Evolutionary conservation across 129 eudicot species (phyloP).

Genomic region (Chrysanthemum seticuspe): DNA sequence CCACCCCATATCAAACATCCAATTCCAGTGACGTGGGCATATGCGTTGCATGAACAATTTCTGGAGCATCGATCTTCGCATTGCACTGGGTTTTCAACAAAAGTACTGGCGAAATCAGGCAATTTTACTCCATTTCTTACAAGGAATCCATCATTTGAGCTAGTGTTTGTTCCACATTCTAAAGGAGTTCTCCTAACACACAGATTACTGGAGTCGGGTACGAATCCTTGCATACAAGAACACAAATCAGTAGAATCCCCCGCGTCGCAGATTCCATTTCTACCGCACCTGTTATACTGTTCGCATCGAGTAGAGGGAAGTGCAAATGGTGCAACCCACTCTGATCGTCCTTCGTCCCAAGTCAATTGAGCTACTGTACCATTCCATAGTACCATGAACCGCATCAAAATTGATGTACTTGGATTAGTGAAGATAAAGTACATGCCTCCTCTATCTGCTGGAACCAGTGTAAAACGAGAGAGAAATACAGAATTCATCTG

Average conservation of each 20-base stretch:
- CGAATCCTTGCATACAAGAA: conserved; percentile 51
- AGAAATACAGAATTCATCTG: conserved; percentile 25
- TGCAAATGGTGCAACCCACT: conserved; percentile 28
- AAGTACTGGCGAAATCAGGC: conserved; percentile 42
- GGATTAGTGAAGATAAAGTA: conserved; percentile 32
- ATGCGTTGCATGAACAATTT: conserved; percentile 58
- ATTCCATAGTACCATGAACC: conserved; percentile 33
- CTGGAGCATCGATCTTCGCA: conserved; percentile 43
- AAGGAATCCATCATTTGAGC: conserved; percentile 36
- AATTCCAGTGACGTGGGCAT: conserved; percentile 41
- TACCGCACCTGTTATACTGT: conserved; percentile 47
- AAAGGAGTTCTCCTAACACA: conserved; percentile 39
- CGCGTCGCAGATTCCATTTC: conserved; percentile 37
- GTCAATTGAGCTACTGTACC: conserved; percentile 34
- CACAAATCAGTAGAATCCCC: conserved; percentile 22
- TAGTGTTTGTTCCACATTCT: conserved; percentile 30
- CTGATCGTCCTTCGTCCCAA: conserved; percentile 27
- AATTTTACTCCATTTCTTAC: conserved; percentile 28
- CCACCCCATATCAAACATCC: conserved; percentile 27
- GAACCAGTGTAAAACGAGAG: conserved; percentile 34
- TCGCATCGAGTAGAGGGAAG: conserved; percentile 41
- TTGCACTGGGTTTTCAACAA: conserved; percentile 1
- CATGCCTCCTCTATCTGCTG: conserved; percentile 9
- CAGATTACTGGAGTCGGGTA: conserved; percentile 8
- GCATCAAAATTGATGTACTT: conserved; percentile 16